Conservation (phyloP, 495 filamentous ascomycete species). For the Penicillium parvum region DNA sequence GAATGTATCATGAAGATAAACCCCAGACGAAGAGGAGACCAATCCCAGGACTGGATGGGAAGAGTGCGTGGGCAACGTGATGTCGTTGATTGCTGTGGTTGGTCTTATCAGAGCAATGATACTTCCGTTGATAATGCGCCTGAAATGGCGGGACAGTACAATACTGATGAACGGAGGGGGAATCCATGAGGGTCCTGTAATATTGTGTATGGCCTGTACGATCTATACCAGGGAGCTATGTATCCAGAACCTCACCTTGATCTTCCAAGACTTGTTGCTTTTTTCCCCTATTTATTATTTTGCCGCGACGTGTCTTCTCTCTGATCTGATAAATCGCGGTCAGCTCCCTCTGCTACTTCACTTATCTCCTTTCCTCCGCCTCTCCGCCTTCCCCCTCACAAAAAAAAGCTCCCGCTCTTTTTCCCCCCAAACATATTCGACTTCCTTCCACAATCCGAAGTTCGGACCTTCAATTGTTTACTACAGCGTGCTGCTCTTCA, state of each 20-base stretch:
- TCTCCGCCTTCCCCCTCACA: slow-evolving; percentile 12
- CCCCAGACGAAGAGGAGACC: no score
- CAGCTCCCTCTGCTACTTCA: slow-evolving; percentile 2
- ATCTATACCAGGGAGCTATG: neutral
- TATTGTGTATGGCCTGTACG: no score
- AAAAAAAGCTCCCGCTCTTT: slow-evolving; percentile 9
- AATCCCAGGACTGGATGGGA: no score
- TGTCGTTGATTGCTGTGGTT: slow-evolving; percentile 27
- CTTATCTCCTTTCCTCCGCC: slow-evolving; percentile 13
- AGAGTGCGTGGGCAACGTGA: slow-evolving; percentile 22
- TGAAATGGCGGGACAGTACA: slow-evolving; percentile 20
- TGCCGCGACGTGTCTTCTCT: neutral
- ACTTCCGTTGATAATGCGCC: slow-evolving; percentile 23
- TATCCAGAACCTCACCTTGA: no score
- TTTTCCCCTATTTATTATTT: neutral
- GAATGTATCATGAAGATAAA: no score
- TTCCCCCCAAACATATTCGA: neutral
- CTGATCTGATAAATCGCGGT: slow-evolving; percentile 7
- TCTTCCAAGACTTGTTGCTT: no score
- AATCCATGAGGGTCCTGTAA: no score
- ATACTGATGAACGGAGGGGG: no score
- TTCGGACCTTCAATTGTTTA: slow-evolving; percentile 3
- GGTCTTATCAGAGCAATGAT: slow-evolving; percentile 34
- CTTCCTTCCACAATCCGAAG: slow-evolving; percentile 1
- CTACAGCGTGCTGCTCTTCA: slow-evolving; percentile 11